phyloP scores from a whole-genome alignment of 2,329 filamentous ascomycete species.

The Helminthosporium solani region DNA sequence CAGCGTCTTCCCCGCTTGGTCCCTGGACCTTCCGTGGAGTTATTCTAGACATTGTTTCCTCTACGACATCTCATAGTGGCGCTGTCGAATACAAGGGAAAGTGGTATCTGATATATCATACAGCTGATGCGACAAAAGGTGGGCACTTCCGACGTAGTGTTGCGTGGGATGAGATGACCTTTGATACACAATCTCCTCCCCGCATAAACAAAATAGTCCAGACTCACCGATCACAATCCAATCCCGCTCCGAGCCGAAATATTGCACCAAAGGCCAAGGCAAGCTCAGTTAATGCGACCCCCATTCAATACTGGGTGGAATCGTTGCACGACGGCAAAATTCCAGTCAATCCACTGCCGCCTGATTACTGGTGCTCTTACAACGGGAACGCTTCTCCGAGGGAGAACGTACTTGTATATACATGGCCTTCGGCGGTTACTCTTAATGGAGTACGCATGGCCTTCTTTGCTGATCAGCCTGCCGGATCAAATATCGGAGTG shows the following conservation, averaged over 20 bases:
- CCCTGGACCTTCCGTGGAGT: conserved; percentile 42
- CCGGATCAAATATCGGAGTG: conserved; percentile 12
- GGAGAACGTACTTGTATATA: conserved; percentile 33
- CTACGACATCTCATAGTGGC: conserved; percentile 43
- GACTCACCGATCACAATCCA: conserved; percentile 25
- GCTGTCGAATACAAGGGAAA: conserved; percentile 30
- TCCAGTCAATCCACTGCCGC: conserved; percentile 35
- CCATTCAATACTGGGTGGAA: conserved; percentile 44
- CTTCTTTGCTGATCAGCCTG: conserved; percentile 15
- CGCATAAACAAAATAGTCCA: conserved; percentile 32
- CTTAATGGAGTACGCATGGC: conserved; percentile 20
- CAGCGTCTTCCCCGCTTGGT: conserved; percentile 36
- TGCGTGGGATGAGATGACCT: conserved; percentile 39
- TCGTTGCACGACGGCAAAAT: conserved; percentile 39
- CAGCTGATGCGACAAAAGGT: conserved; percentile 38
- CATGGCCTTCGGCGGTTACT: conserved; percentile 30
- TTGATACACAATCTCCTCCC: conserved; percentile 25
- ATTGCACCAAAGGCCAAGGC: conserved; percentile 31
- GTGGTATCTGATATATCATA: conserved; percentile 42
- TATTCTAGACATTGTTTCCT: conserved; percentile 41
- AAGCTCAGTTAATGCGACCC: conserved; percentile 24
- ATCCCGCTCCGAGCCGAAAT: conserved; percentile 33
- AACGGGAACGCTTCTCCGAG: conserved; percentile 32
- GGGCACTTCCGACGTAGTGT: conserved; percentile 42
- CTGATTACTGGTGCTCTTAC: conserved; percentile 44